phyloP scores from a whole-genome alignment of 2,329 filamentous ascomycete genomes.

The Monosporascus sp. region DNA sequence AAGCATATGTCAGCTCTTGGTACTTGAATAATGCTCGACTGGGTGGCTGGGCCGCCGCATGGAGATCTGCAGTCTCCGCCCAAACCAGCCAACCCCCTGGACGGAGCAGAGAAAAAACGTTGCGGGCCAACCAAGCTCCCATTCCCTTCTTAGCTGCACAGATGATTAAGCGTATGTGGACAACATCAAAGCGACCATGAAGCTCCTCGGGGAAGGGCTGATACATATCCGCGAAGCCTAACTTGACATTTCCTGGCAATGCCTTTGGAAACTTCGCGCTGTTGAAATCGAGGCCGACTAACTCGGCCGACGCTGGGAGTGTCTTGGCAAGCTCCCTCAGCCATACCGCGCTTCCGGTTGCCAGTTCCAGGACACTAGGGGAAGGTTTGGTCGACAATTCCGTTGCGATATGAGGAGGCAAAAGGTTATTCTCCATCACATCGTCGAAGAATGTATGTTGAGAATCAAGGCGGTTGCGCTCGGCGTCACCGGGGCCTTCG shows the following conservation, averaged over 20 bases:
- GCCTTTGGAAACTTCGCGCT: slow-evolving; percentile 8
- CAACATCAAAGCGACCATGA: slow-evolving; percentile 8
- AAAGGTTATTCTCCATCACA: slow-evolving; percentile 5
- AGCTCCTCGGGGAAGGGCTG: slow-evolving; percentile 8
- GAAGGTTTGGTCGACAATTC: slow-evolving; percentile 1
- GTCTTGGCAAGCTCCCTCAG: slow-evolving; percentile 5
- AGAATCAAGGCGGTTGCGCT: slow-evolving; percentile 3
- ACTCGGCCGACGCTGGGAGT: slow-evolving; percentile 7
- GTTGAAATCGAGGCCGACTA: slow-evolving; percentile 12
- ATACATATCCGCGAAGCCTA: slow-evolving; percentile 6
- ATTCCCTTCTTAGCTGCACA: slow-evolving; percentile 6
- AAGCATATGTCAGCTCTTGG: slow-evolving; percentile 8
- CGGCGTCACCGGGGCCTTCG: not conserved
- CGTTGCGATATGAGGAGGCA: slow-evolving; percentile 2
- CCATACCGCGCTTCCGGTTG: slow-evolving; percentile 11
- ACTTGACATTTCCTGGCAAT: slow-evolving; percentile 4
- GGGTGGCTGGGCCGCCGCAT: not conserved
- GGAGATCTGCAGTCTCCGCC: not conserved
- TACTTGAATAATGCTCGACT: slow-evolving; percentile 8
- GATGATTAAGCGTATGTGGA: slow-evolving; percentile 10
- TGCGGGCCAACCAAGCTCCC: not conserved
- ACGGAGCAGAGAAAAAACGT: slow-evolving; percentile 6
- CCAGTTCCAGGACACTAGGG: slow-evolving; percentile 7
- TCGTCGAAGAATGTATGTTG: slow-evolving; percentile 8
- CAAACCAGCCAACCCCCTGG: slow-evolving; percentile 13